Conservation (phyloP, 2,329 filamentous ascomycete species). For the Monosporascus sp. region DNA sequence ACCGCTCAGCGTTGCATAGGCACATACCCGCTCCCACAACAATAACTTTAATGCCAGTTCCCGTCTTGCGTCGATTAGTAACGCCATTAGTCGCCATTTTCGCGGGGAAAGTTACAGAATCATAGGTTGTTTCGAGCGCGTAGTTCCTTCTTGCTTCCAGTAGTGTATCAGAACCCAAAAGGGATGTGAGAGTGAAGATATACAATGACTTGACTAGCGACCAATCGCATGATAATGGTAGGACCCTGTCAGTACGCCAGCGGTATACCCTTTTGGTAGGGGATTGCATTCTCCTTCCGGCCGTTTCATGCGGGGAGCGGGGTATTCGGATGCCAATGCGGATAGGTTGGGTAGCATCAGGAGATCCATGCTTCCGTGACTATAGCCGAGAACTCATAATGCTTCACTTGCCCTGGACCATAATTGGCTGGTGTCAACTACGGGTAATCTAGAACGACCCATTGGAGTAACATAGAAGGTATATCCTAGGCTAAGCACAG, state of each 20-base stretch:
- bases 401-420: neutral
- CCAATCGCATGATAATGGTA: neutral
- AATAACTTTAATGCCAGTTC: slow-evolving; percentile 48
- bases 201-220: neutral
- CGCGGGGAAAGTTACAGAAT: neutral
- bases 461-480: neutral
- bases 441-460: neutral
- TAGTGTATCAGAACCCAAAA: neutral
- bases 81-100: slow-evolving; percentile 15
- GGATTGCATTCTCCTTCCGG: neutral
- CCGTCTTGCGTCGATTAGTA: slow-evolving; percentile 7
- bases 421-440: neutral
- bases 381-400: neutral
- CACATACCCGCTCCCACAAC: slow-evolving; percentile 41
- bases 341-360: neutral
- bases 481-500: neutral
- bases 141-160: neutral
- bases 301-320: neutral
- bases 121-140: no score
- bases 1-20: neutral
- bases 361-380: neutral
- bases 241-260: no score
- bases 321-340: neutral
- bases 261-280: neutral
- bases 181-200: neutral